phyloP scores from a whole-genome alignment of 306 rosid species.

The Cercis canadensis region DNA sequence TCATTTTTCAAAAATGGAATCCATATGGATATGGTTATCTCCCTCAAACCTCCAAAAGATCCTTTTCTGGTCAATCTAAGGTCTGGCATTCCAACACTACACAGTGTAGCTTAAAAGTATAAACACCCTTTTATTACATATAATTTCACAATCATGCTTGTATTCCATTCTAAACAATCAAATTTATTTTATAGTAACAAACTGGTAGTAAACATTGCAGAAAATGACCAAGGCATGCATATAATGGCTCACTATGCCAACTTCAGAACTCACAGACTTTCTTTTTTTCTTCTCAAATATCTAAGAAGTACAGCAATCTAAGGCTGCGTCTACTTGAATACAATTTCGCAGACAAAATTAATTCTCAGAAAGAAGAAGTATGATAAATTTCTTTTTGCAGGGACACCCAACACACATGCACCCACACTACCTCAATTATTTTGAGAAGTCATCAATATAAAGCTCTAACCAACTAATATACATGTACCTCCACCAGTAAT shows the following conservation, averaged over 20 bases:
- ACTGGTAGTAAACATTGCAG: too few relatives aligned
- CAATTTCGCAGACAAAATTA: slow-evolving; percentile 4
- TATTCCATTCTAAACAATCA: background rate
- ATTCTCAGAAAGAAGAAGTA: slow-evolving; percentile 19
- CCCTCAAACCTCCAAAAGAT: slow-evolving; percentile 5
- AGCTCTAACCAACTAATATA: background rate
- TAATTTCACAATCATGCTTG: background rate
- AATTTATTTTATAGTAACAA: too few relatives aligned
- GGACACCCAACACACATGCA: slow-evolving; percentile 13
- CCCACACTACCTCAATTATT: slow-evolving; percentile 10
- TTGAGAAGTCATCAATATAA: slow-evolving; percentile 9
- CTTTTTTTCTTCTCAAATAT: too few relatives aligned
- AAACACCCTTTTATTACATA: slow-evolving; percentile 6
- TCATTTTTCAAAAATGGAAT: slow-evolving; percentile 22
- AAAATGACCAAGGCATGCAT: slow-evolving; percentile 5
- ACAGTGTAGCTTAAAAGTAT: slow-evolving; percentile 10
- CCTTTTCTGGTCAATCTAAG: slow-evolving; percentile 11
- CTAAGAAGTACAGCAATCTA: too few relatives aligned
- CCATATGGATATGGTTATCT: slow-evolving; percentile 9
- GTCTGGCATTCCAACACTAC: slow-evolving; percentile 8
- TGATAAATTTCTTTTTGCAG: background rate
- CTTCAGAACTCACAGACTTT: too few relatives aligned
- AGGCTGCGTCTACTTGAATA: too few relatives aligned
- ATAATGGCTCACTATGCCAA: too few relatives aligned
- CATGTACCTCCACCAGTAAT: too few relatives aligned